A percentile compares a stretch with the other conserved stretches of the same genome.
phyloP scores from a whole-genome alignment of 257 asterid species.

The Penstemon davidsonii region DNA sequence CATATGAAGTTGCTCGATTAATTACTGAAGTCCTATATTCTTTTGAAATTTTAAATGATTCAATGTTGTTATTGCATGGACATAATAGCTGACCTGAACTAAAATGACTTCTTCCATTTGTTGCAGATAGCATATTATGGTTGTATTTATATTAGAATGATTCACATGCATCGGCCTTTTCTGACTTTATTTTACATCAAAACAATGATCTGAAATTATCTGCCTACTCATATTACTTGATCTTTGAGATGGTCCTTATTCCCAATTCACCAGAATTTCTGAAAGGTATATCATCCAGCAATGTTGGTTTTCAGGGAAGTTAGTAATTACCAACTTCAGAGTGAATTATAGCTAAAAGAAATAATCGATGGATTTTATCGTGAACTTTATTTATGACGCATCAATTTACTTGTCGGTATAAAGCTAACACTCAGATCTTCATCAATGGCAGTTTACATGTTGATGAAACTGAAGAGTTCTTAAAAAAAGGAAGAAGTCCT shows the following conservation, averaged over 20 bases:
- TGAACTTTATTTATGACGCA: no score
- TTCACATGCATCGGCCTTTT: background rate
- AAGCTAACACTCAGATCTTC: slow-evolving; percentile 29
- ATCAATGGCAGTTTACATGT: slow-evolving; percentile 52
- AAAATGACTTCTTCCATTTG: no score
- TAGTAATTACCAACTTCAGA: no score
- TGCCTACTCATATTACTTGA: background rate
- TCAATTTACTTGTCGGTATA: background rate
- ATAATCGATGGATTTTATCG: no score
- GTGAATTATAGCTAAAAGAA: no score
- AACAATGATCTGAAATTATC: background rate
- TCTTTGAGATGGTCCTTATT: background rate
- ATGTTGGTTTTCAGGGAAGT: background rate
- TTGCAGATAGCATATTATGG: background rate
- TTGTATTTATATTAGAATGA: background rate
- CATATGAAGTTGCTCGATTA: background rate
- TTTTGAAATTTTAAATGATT: background rate
- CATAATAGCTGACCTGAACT: background rate
- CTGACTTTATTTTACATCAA: background rate
- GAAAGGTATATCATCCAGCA: background rate
- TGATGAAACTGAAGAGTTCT: slow-evolving; percentile 53
- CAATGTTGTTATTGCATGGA: background rate
- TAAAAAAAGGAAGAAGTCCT: slow-evolving; percentile 55
- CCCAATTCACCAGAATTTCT: no score
- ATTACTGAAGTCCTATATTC: background rate